Evolutionary conservation across 73 alveolate species (phyloP), one percentile per base, ranked within the genome.

Genomic region (Paramecium sonneborni): DNA sequence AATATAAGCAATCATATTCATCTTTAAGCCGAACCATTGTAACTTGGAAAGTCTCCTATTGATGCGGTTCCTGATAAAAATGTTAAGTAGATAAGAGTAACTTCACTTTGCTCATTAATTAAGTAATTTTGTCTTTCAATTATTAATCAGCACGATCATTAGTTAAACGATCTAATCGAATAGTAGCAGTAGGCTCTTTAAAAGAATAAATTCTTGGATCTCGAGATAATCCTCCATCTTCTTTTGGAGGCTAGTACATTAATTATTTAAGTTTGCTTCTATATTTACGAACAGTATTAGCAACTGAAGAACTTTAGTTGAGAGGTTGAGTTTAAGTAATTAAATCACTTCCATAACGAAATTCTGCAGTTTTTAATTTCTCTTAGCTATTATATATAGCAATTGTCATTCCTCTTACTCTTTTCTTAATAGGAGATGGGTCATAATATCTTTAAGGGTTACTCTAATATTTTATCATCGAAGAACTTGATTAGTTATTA

Each of bases 381-480:
- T 68, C 85, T 28, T 68, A 24, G 23, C 85, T 68, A 24, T 68
- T 68, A 24, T 68, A 68, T 6, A 68, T 28, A 6, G 85, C 85
- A 28, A 68, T 68, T 24, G 85, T 68, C 85, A 68, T 23, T 20
- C 85, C 85, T 24, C 85, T 68, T 20, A 23, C 55, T 68, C 85
- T 68, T 20, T 28, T 68, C 24, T 68, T 68, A 10, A 68, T 57
- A 6, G 76, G 76, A 15, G 76, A 68, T 7, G 48, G 55, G 6
- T 28, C 14, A 7, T 24, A 10, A 9, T 68, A 7, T 23, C 48
- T 68, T 6, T 18, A 18, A 8, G 85, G 85, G 6, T n/a, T 18
- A 20, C 48, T 68, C 39, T 68, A 10, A 68, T 68, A 68, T 23
- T 23, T 28, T 6, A 68, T 68, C 39, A 41, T 41, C 57, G 85